Percentiles rank a stretch among this genome's conserved stretches.
phyloP scores from a whole-genome alignment of 225 moss, liverwort and hornwort species.

The Physcomitrium patens region DNA sequence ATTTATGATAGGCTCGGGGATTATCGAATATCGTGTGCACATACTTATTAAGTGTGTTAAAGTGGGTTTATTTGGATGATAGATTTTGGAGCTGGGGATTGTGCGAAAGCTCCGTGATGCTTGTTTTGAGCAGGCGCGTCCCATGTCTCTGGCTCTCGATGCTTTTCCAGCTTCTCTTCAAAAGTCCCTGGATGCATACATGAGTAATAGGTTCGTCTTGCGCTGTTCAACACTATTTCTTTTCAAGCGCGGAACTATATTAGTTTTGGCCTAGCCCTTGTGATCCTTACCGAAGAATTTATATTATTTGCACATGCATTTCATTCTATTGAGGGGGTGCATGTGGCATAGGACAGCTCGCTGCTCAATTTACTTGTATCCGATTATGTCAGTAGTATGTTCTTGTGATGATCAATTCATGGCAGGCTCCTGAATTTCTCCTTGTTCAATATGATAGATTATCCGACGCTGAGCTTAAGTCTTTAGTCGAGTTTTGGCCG shows the following conservation, averaged over 20 bases:
- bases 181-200: conserved; percentile 67
- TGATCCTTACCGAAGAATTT: background rate
- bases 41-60: background rate
- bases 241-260: too few relatives aligned
- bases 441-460: conserved; percentile 33
- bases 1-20: too few relatives aligned
- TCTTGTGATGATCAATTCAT: background rate
- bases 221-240: conserved; percentile 1
- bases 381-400: background rate
- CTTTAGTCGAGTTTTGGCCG: conserved; percentile 49
- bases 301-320: background rate
- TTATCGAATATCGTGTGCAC: too few relatives aligned
- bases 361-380: background rate
- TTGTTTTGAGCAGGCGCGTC: conserved; percentile 74
- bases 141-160: conserved; percentile 79
- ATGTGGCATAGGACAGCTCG: too few relatives aligned
- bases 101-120: conserved; percentile 65
- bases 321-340: background rate
- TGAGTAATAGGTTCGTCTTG: conserved; percentile 58
- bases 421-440: background rate
- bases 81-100: conserved; percentile 93
- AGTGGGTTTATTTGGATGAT: conserved; percentile 43
- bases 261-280: background rate
- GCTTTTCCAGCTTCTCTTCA: conserved; percentile 70
- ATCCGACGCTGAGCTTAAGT: conserved; percentile 63